These are phyloP conservation scores for Primulina eburnea DNA, from an alignment of 257 asterid species.

Conservation along the genomic window DNA sequence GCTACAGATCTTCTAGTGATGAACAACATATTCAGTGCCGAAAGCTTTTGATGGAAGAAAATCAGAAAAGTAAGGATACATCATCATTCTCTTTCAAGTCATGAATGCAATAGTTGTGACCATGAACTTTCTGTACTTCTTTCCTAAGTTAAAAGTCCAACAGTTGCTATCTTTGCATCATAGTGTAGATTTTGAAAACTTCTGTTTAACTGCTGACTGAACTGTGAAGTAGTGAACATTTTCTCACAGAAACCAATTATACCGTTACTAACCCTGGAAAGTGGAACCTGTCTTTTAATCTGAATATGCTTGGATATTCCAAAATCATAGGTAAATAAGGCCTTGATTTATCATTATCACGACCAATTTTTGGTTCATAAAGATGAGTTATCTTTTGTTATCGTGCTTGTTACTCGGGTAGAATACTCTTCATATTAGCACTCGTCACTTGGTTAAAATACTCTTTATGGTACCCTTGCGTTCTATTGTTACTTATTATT, in stretches of 20 bases:
- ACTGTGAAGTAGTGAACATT: not conserved
- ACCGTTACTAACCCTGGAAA: slow-evolving; percentile 6
- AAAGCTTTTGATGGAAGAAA: slow-evolving; percentile 59
- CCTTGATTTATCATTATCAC: slow-evolving; percentile 13
- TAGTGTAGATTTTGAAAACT: too few relatives aligned
- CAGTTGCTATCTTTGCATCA: not conserved
- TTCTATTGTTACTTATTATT: slow-evolving; percentile 10
- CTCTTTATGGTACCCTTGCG: slow-evolving; percentile 3
- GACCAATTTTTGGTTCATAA: not conserved
- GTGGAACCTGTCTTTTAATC: not conserved
- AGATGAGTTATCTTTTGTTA: not conserved
- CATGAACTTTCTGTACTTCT: not conserved
- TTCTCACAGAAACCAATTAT: slow-evolving; percentile 14
- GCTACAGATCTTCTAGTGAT: slow-evolving; percentile 58
- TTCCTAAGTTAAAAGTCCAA: not conserved
- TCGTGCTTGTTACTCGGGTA: not conserved
- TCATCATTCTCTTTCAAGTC: not conserved
- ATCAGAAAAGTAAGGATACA: slow-evolving; percentile 57
- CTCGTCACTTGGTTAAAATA: too few relatives aligned
- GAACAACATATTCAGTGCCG: slow-evolving; percentile 46
- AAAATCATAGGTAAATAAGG: not conserved
- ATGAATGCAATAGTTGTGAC: not conserved
- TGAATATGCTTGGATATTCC: slow-evolving; percentile 14
- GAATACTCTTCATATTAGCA: not conserved
- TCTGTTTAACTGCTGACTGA: not conserved